Conservation (phyloP, 2,329 filamentous ascomycete genomes). For the Tolypocladium album region DNA sequence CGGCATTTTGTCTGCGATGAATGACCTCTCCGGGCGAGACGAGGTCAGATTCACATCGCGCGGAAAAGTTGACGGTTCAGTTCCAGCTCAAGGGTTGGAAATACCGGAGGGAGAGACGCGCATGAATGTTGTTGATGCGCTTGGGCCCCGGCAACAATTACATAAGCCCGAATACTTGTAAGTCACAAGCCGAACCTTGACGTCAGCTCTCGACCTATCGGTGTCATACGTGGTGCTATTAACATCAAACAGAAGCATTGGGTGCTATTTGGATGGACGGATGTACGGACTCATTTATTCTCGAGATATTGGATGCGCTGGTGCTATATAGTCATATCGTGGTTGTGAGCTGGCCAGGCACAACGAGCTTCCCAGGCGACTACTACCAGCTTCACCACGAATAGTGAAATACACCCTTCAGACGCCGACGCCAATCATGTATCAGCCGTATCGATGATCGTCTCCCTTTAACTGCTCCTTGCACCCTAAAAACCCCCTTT, state of each 20-base stretch:
- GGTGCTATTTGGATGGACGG: neutral
- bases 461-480: neutral
- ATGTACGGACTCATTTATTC: neutral
- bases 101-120: neutral
- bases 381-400: neutral
- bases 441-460: neutral
- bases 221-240: neutral
- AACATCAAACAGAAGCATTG: neutral
- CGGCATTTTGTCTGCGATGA: constrained; percentile 14
- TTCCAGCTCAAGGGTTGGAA: neutral
- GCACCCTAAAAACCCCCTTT: neutral
- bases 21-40: constrained; percentile 4
- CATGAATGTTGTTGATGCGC: neutral
- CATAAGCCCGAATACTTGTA: neutral
- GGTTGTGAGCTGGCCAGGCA: neutral
- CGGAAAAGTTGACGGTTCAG: neutral
- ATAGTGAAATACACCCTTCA: neutral
- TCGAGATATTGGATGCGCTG: neutral
- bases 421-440: neutral
- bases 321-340: neutral
- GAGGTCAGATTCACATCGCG: constrained; percentile 6
- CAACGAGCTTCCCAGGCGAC: neutral
- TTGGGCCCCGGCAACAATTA: neutral
- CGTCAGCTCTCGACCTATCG: neutral
- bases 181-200: neutral